phyloP scores from a whole-genome alignment of 2,329 filamentous ascomycete genomes.

The Colletotrichum salicis region DNA sequence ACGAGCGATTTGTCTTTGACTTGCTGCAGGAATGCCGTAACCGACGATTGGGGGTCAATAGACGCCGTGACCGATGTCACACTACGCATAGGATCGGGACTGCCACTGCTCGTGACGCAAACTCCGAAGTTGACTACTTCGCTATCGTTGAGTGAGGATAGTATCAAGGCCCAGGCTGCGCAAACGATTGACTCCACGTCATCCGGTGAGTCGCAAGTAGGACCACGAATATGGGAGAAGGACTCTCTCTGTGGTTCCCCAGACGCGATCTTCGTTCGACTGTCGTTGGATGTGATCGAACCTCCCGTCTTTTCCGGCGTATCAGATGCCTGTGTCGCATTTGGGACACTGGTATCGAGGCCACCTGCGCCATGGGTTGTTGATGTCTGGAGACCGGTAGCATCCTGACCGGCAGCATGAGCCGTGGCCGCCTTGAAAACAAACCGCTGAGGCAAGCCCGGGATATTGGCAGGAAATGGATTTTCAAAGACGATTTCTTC shows the following conservation, averaged over 20 bases:
- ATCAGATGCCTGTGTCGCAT: neutral
- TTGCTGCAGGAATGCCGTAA: neutral
- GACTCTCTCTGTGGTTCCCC: neutral
- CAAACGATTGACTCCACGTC: neutral
- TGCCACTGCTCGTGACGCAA: neutral
- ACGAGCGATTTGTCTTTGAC: neutral
- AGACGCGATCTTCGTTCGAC: neutral
- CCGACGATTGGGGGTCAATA: neutral
- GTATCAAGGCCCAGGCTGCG: slow-evolving; percentile 16
- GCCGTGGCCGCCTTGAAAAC: neutral
- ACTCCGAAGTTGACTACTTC: neutral
- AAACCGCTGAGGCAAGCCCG: slow-evolving; percentile 14
- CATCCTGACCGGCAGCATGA: neutral
- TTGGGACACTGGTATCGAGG: fast-evolving
- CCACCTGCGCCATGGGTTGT: neutral
- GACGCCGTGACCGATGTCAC: neutral
- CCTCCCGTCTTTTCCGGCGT: neutral
- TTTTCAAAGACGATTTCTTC: slow-evolving; percentile 23
- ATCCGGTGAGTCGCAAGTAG: neutral
- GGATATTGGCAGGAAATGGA: slow-evolving; percentile 2
- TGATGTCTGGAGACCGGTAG: neutral
- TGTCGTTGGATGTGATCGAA: neutral
- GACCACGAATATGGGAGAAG: neutral
- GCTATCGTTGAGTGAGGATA: neutral
- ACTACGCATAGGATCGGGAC: no score